These are phyloP conservation scores for Cytospora paraplurivora DNA, from an alignment of 2,329 filamentous ascomycete genomes.

Conservation along the genomic window DNA sequence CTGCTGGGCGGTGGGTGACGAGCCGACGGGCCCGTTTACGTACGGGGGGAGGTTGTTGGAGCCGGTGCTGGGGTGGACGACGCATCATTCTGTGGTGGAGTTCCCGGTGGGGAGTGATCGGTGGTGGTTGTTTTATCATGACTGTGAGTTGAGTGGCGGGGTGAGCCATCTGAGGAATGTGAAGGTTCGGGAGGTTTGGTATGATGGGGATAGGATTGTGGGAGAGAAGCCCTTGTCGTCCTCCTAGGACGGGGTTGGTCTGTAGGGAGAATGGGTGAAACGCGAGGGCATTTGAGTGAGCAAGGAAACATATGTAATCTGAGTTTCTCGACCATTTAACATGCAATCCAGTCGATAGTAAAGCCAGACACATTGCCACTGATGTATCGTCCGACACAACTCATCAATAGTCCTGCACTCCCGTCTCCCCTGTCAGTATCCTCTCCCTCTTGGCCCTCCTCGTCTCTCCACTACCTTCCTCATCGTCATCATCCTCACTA, in stretches of 20 bases:
- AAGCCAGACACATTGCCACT: neutral
- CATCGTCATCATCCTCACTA: slow-evolving; percentile 33
- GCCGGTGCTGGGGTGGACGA: slow-evolving; percentile 79
- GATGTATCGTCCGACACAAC: neutral
- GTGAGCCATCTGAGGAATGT: slow-evolving; percentile 73
- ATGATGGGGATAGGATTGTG: slow-evolving; percentile 64
- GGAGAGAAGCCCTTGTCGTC: slow-evolving; percentile 40
- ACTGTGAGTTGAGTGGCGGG: slow-evolving; percentile 67
- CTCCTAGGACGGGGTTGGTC: neutral
- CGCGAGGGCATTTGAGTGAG: neutral
- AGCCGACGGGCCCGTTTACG: slow-evolving; percentile 70
- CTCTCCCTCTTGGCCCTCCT: slow-evolving; percentile 33
- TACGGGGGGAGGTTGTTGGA: slow-evolving; percentile 72
- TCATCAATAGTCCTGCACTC: slow-evolving; percentile 70
- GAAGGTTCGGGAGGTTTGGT: slow-evolving; percentile 75
- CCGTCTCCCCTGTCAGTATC: slow-evolving; percentile 60
- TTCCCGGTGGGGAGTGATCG: slow-evolving; percentile 55
- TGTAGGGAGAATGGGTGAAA: neutral
- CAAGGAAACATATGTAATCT: neutral
- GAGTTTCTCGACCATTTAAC: neutral
- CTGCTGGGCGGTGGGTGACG: slow-evolving; percentile 66
- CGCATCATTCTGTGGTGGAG: slow-evolving; percentile 77
- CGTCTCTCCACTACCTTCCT: slow-evolving; percentile 32
- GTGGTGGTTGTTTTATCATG: slow-evolving; percentile 79
- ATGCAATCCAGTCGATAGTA: neutral